Base-by-base conservation (phyloP, 2,329 filamentous ascomycete genomes). In the Penicillium sp. region DNA sequence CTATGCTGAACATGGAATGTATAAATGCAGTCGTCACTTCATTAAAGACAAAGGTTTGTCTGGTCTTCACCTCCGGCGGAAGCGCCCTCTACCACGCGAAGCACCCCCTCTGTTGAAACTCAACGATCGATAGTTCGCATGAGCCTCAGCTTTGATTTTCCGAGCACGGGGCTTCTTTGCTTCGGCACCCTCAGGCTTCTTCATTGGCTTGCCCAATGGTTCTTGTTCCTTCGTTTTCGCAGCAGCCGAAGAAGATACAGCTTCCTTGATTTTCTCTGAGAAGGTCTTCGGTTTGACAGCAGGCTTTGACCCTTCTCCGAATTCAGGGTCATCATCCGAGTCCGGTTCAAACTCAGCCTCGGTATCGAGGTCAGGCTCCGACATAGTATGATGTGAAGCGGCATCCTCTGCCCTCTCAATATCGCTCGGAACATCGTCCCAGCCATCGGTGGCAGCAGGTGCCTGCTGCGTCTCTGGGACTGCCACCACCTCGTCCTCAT, bases 101-200 rank as follows among this genome's bases (percentile, higher is more conserved):
- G 62, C 61, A 12, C 64, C 64, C 22, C 64, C 64, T 50, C 65
- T 66, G 53, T 71, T 72, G 51, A 77, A 75, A 55, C 76, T 77
- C 55, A 77, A 53, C 10, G 73, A 70, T 12, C 74, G 65, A 50
- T 75, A 77, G 54, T 77, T 77, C 13, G 73, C 72, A 65, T 77
- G 75, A 13, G 75, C 71, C 38, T 72, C 64, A 0, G 72, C 67
- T 38, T 75, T 75, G 47, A 75, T 59, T 54, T 71, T 75, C 29
- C 68, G 64, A 27, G 56, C 44, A 11, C 55, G 58, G 28, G 62
- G 54, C 37, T 64, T 63, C 30, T 59, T 58, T 33, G 62, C 55
- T 19, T 59, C 45, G 6, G 49, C 18, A 28, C 49, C 50, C 2
- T 53, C 43, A 12, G 49, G 37, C 22, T 61, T 58, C 13, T 53